Base-by-base conservation (phyloP, 1,284 basidiomycete species). In the Sparassis latifolia region DNA sequence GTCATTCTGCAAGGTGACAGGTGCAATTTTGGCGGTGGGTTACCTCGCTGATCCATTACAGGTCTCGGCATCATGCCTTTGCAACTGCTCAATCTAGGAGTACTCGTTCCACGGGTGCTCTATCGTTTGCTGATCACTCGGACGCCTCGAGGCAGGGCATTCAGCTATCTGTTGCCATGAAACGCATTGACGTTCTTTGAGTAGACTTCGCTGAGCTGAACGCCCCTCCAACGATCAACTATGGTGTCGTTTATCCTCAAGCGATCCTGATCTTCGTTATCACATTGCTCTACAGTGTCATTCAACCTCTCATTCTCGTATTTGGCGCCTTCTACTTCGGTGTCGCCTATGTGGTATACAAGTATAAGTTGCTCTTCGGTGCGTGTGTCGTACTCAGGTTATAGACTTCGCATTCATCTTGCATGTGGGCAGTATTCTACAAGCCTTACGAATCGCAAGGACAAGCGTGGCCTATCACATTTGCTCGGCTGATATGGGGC, bases 251-350 rank as follows among this genome's bases (percentile, higher is more conserved):
- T 5, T 96, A 97, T 64, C 95, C 95, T 0, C 93, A 97, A 65
- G 91, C 94, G 2, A 89, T 99, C 52, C 77, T 99, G 42, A 86
- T 99, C 61, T 99, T 98, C 69, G 91, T 94, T 49, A 88, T 99
- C 63, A 94, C 91, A 28, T 74, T 99, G 59, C 77, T 97, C 29
- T 99, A 98, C 74, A 94, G 92, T 65, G 89, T 99, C 56, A 90
- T 97, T 7, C 91, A 94, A 55, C 96, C 96, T 0, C 77, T 97
- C 52, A 97, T 99, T 62, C 77, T 97, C 48, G 79, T 97, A 28
- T 99, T 99, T 62, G 93, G 94, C 6, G 89, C 94, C 0, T 72
- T 96, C 39, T 99, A 99, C 70, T 99, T 99, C 64, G 95, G 92
- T 7, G 75, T 91, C 47, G 92, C 82, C 2, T 99, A 95, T 62